Conservation (phyloP, 345 rosid genomes). For the Diplotaxis tenuifolia region DNA sequence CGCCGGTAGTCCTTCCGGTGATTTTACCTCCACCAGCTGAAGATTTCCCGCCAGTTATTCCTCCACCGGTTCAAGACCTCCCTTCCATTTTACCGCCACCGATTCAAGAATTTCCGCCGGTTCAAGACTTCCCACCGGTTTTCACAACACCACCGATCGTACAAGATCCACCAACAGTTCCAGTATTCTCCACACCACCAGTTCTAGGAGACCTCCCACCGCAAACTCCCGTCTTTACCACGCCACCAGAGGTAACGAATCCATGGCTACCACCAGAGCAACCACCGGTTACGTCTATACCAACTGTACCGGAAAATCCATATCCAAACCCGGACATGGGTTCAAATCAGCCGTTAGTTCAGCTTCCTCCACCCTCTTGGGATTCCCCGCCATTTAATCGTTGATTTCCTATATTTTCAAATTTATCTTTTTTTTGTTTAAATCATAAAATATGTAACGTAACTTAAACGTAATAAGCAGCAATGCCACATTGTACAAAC, state of each 20-base stretch:
- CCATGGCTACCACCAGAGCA: conserved; percentile 35
- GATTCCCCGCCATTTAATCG: conserved; percentile 36
- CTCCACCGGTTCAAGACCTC: not conserved
- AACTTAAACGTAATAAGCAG: conserved; percentile 18
- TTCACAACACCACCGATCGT: conserved; percentile 27
- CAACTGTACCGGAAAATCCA: conserved; percentile 30
- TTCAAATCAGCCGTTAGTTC: conserved; percentile 27
- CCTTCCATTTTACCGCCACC: conserved; percentile 5
- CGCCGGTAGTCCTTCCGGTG: conserved; percentile 10
- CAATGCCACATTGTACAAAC: conserved; percentile 26
- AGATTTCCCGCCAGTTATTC: not conserved
- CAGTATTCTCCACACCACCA: conserved; percentile 35
- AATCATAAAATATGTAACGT: conserved; percentile 8
- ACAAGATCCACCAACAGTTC: conserved; percentile 25
- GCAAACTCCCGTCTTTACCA: conserved; percentile 24
- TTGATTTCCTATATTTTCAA: conserved; percentile 7
- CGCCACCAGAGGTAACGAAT: conserved; percentile 29
- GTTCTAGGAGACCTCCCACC: conserved; percentile 23
- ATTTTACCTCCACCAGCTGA: conserved; percentile 10
- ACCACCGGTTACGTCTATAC: conserved; percentile 28
- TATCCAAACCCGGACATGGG: conserved; percentile 32
- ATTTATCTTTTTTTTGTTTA: not conserved
- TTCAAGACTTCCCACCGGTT: not conserved
- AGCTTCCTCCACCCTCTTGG: conserved; percentile 34
- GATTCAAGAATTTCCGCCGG: not conserved